Evolutionary conservation across 148 eudicot genomes (phyloP).

Genomic region (Simmondsia chinensis): DNA sequence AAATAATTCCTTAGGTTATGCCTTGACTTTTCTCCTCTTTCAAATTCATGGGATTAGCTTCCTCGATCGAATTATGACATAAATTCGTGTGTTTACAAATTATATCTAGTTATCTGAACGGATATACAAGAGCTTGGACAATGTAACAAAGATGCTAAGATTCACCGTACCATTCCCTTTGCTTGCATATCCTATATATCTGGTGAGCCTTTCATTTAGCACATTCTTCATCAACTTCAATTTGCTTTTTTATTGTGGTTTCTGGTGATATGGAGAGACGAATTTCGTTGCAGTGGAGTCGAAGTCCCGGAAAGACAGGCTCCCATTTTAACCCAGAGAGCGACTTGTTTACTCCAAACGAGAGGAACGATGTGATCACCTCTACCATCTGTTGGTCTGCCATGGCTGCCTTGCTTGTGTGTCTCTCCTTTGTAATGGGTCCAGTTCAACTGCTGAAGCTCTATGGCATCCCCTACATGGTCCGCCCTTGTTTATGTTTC

Average conservation of each 20-base stretch:
- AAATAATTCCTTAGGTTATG: too few species aligned
- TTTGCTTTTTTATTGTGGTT: neutral
- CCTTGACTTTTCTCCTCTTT: too few species aligned
- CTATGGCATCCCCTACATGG: constrained; percentile 43
- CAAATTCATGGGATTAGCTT: too few species aligned
- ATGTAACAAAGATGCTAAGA: constrained; percentile 36
- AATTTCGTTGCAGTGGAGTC: constrained; percentile 30
- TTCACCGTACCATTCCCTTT: constrained; percentile 65
- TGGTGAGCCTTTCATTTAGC: constrained; percentile 30
- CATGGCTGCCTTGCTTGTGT: constrained; percentile 33
- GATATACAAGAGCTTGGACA: constrained; percentile 38
- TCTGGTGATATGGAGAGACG: neutral
- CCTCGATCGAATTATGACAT: too few species aligned
- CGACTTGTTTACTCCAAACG: constrained; percentile 32
- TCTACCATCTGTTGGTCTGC: constrained; percentile 45
- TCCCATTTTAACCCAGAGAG: constrained; percentile 48
- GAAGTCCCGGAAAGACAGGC: constrained; percentile 61
- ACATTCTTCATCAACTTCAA: neutral
- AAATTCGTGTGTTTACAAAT: constrained; percentile 2
- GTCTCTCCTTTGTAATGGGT: constrained; percentile 31
- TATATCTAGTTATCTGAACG: constrained; percentile 42
- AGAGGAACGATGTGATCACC: constrained; percentile 37
- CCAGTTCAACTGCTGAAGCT: constrained; percentile 37
- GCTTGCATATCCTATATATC: constrained; percentile 65
- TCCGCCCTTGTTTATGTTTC: constrained; percentile 2